These are phyloP conservation scores for Mortierella sp. DNA, from an alignment of 371 early-diverging fungal species.

Conservation along the genomic window DNA sequence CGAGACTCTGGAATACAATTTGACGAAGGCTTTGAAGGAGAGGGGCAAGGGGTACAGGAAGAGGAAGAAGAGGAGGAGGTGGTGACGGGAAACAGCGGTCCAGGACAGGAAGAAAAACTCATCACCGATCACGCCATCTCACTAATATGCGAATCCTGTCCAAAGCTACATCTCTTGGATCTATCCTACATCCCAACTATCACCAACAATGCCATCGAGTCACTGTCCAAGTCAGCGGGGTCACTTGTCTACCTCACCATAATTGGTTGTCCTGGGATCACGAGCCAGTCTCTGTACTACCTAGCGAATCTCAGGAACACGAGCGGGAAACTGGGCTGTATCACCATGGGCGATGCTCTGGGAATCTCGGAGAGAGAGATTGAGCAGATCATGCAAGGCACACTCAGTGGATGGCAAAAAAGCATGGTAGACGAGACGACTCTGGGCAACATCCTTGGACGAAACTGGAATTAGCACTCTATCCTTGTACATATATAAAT, in stretches of 20 bases:
- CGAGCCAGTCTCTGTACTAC: constrained; percentile 33
- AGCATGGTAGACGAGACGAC: constrained; percentile 51
- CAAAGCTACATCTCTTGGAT: constrained; percentile 53
- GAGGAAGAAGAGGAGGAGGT: constrained; percentile 6
- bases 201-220: constrained; percentile 47
- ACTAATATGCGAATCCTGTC: constrained; percentile 37
- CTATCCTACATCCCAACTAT: constrained; percentile 51
- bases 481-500: background rate
- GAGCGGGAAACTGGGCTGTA: constrained; percentile 52
- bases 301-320: constrained; percentile 41
- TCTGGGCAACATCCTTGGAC: constrained; percentile 52
- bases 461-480: constrained; percentile 44
- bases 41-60: background rate
- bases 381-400: constrained; percentile 54
- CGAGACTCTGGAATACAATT: background rate
- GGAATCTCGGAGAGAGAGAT: constrained; percentile 57
- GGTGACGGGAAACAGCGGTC: background rate
- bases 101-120: background rate
- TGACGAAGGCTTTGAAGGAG: background rate
- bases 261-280: constrained; percentile 55
- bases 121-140: constrained; percentile 39
- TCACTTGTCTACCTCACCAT: constrained; percentile 56
- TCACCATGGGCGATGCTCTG: constrained; percentile 57
- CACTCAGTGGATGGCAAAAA: constrained; percentile 57
- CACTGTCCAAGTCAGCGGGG: constrained; percentile 39